Evolutionary conservation across 176 grass and related monocot species (phyloP), one percentile per base, ranked within the genome.

Genomic region (Ampelocalamus luodianensis): DNA sequence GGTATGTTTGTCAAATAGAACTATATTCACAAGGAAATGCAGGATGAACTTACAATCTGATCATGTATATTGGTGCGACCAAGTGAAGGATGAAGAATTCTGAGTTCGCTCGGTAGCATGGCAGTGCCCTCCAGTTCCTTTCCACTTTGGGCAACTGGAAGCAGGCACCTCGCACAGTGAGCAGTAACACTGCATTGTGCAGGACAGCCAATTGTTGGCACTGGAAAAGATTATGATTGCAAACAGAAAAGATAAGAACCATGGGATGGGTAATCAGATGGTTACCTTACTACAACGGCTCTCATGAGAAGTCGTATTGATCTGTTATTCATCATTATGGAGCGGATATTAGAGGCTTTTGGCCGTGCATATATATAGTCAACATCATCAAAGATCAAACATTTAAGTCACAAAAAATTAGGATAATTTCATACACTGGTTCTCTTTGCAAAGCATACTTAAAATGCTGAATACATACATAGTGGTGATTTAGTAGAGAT

Each of bases 131-230:
- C 15, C 56, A 10, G 48, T 75, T 75, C 78, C 81, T 71, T 82
- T 24, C 74, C 88, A 85, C 26, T 74, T 50, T 6, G 82, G 38
- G n/a, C 87, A 90, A 18, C 46, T 53, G 61, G 85, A 82, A 65
- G 78, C 92, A 79, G 90, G 78, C 6, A 80, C 50, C 38, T 92
- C 43, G 51, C 92, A 94, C 37, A 72, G 10, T 7, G 23, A 78
- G 77, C 86, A 92, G n/a, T 92, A 92, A 71, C 92, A 92, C 90
- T 94, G 73, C 81, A 88, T 54, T 23, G 60, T 15, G 44, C 48
- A 82, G 46, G 81, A 69, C 6, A 76, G 0, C 4, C 22, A 39
- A 29, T 43, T 72, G 24, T 50, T 37, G 45, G 1, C 23, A 37
- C 1, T 10, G 48, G 15, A 40, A 72, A 71, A 38, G 39, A 5